Percentiles rank a stretch among this genome's conserved stretches.
phyloP scores from a whole-genome alignment of 177 flowering plant genomes.

The Tripterygium wilfordii region DNA sequence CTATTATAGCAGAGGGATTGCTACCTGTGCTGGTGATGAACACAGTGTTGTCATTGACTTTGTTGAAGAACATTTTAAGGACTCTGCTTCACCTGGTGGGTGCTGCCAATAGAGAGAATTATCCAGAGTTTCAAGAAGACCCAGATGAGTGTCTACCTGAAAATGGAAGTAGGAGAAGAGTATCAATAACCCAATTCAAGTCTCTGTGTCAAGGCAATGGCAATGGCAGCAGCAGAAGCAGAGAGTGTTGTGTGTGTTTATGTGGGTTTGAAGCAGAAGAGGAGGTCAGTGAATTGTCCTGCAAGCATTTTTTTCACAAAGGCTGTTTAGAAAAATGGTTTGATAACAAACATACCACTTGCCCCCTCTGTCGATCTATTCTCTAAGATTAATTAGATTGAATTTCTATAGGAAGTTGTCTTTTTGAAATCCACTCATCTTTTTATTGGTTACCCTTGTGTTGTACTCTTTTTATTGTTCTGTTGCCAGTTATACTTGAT shows the following conservation, averaged over 20 bases:
- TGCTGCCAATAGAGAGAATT: constrained; percentile 5
- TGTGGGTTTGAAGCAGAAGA: constrained; percentile 47
- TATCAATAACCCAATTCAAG: constrained; percentile 35
- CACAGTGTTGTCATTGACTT: constrained; percentile 44
- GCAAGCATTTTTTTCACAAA: constrained; percentile 77
- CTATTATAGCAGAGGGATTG: constrained; percentile 47
- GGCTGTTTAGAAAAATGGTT: constrained; percentile 67
- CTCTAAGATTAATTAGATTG: constrained; percentile 9
- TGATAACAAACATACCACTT: constrained; percentile 41
- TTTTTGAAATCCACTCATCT: neutral
- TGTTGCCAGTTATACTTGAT: neutral
- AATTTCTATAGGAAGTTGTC: no score
- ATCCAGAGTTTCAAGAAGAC: constrained; percentile 21
- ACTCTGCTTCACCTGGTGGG: constrained; percentile 41
- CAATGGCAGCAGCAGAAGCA: neutral
- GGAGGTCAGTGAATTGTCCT: constrained; percentile 61
- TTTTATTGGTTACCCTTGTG: neutral
- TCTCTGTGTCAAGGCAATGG: constrained; percentile 18
- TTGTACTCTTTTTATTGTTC: neutral
- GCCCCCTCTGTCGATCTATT: constrained; percentile 65
- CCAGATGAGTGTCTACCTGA: constrained; percentile 8
- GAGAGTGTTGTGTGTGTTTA: constrained; percentile 67
- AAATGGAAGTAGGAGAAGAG: constrained; percentile 22
- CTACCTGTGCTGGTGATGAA: constrained; percentile 59
- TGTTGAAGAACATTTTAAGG: constrained; percentile 42